Evolutionary conservation across 176 grass and related monocot species (phyloP), one percentile per base, ranked within the genome.

Genomic region (Triticum timopheevii): DNA sequence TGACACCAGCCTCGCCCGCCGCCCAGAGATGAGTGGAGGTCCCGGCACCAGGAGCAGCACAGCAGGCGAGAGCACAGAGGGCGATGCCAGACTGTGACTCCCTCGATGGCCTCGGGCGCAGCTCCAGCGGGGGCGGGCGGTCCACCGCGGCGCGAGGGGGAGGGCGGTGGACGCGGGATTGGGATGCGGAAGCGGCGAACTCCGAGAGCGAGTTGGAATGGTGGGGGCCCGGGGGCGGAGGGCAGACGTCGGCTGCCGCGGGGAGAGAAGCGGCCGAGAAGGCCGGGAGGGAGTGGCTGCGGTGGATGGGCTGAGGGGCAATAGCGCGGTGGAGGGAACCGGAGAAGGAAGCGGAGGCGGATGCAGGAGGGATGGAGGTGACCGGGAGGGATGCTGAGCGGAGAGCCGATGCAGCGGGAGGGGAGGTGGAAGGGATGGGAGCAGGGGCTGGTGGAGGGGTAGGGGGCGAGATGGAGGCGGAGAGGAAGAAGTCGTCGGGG

Each of bases 71-170:
- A 30, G 78, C 75, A 36, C 88, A 79, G 86, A 97, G 92, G 40
- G 83, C 75, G 13, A 71, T 83, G 19, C 81, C 84, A 3, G 73
- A 59, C 91, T 94, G 92, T 1, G 92, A 92, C 50, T 92, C 95
- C 61, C 90, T 89, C 10, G 86, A 52, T 17, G 95, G 95, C 10
- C 92, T 90, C 19, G 95, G 90, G 15, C 92, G 95, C 39, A 97
- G 76, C 49, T 91, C 92, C 81, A 97, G 91, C 34, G 95, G 86
- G 13, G 91, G 81, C 4, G 95, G 95, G 27, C 90, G 84, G 34
- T 40, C 79, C 2, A 94, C 65, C 3, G 80, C 72, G 44, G 83
- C 7, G 65, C 90, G 88, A 25, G 8, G 6, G 17, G 90, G 84
- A 2, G 87, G 91, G 45, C 59, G 84, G 85, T 91, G 81, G 7